These are phyloP conservation scores for Pyrenophora seminiperda DNA, from an alignment of 2,329 filamentous ascomycete genomes.

Conservation along the genomic window DNA sequence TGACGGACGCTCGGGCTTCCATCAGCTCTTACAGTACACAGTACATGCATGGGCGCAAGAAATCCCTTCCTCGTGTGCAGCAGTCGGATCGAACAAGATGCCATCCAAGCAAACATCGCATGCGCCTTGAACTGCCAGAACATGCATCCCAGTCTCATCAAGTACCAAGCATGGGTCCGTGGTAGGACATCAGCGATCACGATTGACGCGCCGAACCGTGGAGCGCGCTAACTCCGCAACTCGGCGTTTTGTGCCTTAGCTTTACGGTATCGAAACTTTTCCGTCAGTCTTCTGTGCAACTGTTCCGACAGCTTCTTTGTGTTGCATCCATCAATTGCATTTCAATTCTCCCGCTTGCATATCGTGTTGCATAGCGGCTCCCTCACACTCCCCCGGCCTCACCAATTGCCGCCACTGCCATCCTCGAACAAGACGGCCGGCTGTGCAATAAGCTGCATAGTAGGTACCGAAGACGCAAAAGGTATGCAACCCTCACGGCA, in stretches of 20 bases:
- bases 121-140: no score
- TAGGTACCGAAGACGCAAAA: background rate
- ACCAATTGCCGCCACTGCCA: conserved; percentile 14
- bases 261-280: conserved; percentile 30
- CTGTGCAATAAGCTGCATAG: conserved; percentile 16
- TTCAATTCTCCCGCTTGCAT: conserved; percentile 31
- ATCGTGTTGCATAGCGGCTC: conserved; percentile 36
- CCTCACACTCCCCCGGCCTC: conserved; percentile 34
- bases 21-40: no score
- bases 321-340: conserved; percentile 29
- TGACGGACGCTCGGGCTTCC: conserved; percentile 6
- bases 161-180: no score
- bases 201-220: conserved; percentile 15
- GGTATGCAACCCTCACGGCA: conserved; percentile 5
- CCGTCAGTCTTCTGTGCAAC: conserved; percentile 23
- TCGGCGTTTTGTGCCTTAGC: conserved; percentile 22
- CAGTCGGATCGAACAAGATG: no score
- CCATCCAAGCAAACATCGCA: no score
- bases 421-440: conserved; percentile 1
- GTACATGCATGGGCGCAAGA: no score
- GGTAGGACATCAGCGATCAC: background rate
- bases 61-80: no score
- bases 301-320: conserved; percentile 16
- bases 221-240: conserved; percentile 17
- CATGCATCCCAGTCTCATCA: no score